A percentile compares a stretch with the other conserved stretches of the same genome.
These are phyloP conservation scores for Marasmius fiardii DNA, from an alignment of 1,284 basidiomycete genomes.

Conservation along the genomic window DNA sequence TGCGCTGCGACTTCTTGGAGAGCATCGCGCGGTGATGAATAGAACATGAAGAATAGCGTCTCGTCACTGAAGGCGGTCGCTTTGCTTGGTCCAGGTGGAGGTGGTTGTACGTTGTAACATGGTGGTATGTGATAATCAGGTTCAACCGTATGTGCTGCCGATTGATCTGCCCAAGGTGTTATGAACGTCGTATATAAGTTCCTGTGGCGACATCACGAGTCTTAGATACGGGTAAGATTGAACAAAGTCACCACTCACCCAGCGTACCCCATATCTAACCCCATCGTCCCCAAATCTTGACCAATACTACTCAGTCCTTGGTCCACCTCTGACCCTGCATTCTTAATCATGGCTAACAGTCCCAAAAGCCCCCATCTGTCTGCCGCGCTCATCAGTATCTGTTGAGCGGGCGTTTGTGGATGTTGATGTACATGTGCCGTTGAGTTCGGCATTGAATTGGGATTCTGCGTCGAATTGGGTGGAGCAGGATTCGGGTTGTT, in stretches of 20 bases:
- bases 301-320: conserved; percentile 85
- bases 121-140: conserved; percentile 90
- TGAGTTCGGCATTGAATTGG: conserved; percentile 28
- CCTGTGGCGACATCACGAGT: conserved; percentile 35
- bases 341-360: conserved; percentile 89
- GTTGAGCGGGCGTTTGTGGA: conserved; percentile 90
- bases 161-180: conserved; percentile 94
- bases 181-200: conserved; percentile 93
- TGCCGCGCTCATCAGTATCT: conserved; percentile 90
- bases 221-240: not conserved
- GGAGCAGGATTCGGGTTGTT: conserved; percentile 14
- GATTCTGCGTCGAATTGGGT: conserved; percentile 25
- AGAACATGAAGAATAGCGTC: conserved; percentile 99
- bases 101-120: conserved; percentile 86
- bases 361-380: conserved; percentile 95
- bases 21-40: conserved; percentile 89
- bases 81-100: conserved; percentile 86
- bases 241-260: conserved; percentile 55
- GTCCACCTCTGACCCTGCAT: conserved; percentile 76
- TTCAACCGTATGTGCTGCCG: conserved; percentile 79
- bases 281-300: conserved; percentile 90
- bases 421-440: conserved; percentile 38
- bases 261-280: conserved; percentile 83
- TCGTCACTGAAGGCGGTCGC: conserved; percentile 92
- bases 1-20: conserved; percentile 95